phyloP scores from a whole-genome alignment of 2,329 filamentous ascomycete genomes.

The Volutella citrinella region DNA sequence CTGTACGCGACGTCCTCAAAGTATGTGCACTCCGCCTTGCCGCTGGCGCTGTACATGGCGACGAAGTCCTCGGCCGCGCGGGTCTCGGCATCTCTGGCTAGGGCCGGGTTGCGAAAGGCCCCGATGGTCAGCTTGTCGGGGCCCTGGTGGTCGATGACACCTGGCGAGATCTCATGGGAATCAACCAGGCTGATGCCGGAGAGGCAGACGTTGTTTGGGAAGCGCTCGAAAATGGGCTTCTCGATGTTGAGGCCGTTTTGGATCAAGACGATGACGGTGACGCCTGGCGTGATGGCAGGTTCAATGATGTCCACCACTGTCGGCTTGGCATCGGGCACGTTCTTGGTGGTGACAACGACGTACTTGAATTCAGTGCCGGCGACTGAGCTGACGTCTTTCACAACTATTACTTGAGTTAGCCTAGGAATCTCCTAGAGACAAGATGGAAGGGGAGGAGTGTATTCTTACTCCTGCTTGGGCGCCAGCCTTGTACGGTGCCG shows the following conservation, averaged over 20 bases:
- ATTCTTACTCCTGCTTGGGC: neutral
- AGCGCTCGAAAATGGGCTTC: neutral
- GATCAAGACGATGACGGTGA: conserved; percentile 1
- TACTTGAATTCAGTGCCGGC: conserved; percentile 1
- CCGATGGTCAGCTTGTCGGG: conserved; percentile 1
- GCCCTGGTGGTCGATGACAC: conserved; percentile 1
- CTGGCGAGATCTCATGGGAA: neutral
- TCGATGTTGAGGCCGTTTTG: conserved; percentile 6
- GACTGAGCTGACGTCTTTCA: neutral
- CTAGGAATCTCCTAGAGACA: no score
- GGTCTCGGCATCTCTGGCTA: neutral
- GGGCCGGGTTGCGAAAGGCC: conserved; percentile 1
- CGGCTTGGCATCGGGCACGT: neutral
- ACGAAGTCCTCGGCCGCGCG: neutral
- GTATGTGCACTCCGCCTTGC: conserved; percentile 1
- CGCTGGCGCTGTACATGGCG: neutral
- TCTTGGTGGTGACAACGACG: conserved; percentile 3
- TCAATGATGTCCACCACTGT: conserved; percentile 1
- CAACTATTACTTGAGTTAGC: neutral
- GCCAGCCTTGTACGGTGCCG: neutral
- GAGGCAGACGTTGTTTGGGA: conserved; percentile 2
- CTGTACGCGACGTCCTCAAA: neutral
- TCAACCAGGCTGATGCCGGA: conserved; percentile 2
- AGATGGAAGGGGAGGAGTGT: no score
- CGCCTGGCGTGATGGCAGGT: neutral